Percentiles rank a stretch among this genome's conserved stretches.
These are phyloP conservation scores for Colletotrichum gloeosporioides DNA, from an alignment of 2,329 filamentous ascomycete genomes.

Conservation along the genomic window DNA sequence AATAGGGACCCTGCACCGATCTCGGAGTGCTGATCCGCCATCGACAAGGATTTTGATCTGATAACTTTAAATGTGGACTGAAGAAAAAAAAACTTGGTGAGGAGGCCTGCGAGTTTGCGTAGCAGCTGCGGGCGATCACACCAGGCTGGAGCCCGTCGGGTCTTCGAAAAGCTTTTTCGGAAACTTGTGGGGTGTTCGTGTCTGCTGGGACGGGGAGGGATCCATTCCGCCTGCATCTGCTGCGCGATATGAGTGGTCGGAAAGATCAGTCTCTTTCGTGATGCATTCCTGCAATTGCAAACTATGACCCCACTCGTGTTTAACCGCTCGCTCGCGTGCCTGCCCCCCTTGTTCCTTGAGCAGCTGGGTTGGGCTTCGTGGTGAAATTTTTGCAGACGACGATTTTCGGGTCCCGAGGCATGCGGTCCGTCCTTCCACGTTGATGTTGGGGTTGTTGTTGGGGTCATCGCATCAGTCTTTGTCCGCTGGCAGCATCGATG, in stretches of 20 bases:
- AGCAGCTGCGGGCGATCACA: not conserved
- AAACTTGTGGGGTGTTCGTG: conserved; percentile 2
- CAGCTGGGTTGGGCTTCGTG: not conserved
- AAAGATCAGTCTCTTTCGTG: not conserved
- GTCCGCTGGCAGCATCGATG: not conserved
- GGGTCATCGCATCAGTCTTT: not conserved
- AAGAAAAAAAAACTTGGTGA: conserved; percentile 1
- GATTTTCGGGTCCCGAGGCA: not conserved
- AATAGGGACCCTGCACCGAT: conserved; percentile 7
- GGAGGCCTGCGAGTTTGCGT: not conserved
- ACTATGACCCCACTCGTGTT: not conserved
- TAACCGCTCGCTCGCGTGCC: not conserved
- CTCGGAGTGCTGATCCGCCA: conserved; percentile 10
- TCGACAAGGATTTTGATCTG: conserved; percentile 19
- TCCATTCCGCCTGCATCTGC: not conserved
- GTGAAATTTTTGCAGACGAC: not conserved
- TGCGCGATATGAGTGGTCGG: conserved; percentile 7
- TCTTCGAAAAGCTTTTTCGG: not conserved
- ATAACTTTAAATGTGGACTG: conserved; percentile 8
- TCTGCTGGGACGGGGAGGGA: not conserved
- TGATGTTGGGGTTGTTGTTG: not conserved
- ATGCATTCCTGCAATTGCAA: not conserved
- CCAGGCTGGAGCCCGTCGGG: not conserved
- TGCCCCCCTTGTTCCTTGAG: not conserved
- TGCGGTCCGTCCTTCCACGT: not conserved